phyloP scores from a whole-genome alignment of 306 rosid species.

The Erythrophleum fordii region DNA sequence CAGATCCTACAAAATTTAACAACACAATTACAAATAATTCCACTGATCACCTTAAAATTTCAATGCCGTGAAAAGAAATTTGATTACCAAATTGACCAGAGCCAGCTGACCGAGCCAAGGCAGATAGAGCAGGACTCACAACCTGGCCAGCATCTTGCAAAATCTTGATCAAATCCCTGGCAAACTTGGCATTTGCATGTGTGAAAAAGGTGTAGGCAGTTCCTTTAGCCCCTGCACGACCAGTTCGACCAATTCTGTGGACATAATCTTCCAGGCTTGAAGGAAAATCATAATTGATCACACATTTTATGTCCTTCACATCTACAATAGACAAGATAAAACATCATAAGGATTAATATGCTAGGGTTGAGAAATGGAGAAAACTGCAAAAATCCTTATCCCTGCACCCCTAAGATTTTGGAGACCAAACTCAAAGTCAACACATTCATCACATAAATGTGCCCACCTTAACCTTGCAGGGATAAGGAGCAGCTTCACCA shows the following conservation, averaged over 20 bases:
- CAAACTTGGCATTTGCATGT: constrained; percentile 70
- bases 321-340: constrained; percentile 58
- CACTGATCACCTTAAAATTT: not conserved
- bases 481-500: constrained; percentile 99
- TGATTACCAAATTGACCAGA: constrained; percentile 64
- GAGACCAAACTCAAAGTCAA: constrained; percentile 80
- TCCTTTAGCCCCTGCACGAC: constrained; percentile 99
- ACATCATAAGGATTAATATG: constrained; percentile 33
- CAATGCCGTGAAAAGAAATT: not conserved
- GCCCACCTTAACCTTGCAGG: constrained; percentile 99
- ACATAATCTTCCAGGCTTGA: constrained; percentile 94
- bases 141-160: constrained; percentile 85
- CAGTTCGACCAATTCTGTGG: constrained; percentile 96
- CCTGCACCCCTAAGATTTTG: constrained; percentile 76
- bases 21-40: constrained; percentile 15
- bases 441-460: constrained; percentile 91
- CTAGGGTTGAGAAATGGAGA: constrained; percentile 48
- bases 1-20: constrained; percentile 53
- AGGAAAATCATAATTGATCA: constrained; percentile 95
- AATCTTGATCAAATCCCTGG: constrained; percentile 77
- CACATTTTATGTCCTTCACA: constrained; percentile 97
- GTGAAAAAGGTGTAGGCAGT: constrained; percentile 87
- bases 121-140: constrained; percentile 67
- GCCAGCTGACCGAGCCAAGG: constrained; percentile 67
- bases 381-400: constrained; percentile 85